phyloP scores from a whole-genome alignment of 2,329 filamentous ascomycete species.

The Diplodia scrobiculata region DNA sequence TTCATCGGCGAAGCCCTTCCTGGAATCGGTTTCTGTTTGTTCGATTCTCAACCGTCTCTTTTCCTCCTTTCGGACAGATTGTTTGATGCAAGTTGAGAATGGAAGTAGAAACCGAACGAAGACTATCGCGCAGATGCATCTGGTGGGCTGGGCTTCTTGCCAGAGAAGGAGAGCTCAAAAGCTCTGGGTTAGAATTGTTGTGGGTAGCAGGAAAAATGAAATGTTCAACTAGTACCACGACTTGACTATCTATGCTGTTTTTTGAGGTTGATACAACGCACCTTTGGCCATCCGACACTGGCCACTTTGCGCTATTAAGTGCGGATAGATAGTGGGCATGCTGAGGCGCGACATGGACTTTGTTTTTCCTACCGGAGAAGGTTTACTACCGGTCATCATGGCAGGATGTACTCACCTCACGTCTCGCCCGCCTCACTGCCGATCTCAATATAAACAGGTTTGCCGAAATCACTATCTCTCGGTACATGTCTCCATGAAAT shows the following conservation, averaged over 20 bases:
- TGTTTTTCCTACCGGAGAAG: too few relatives aligned
- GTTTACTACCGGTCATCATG: too few relatives aligned
- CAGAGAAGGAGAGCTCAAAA: slow-evolving; percentile 19
- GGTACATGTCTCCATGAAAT: neutral
- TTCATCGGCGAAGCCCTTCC: slow-evolving; percentile 25
- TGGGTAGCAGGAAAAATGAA: slow-evolving; percentile 16
- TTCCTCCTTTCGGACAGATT: neutral
- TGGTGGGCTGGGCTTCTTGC: slow-evolving; percentile 24
- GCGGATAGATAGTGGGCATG: too few relatives aligned
- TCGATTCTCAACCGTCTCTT: neutral
- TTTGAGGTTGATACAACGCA: neutral
- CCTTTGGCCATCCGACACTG: neutral
- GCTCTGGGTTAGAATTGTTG: slow-evolving; percentile 8
- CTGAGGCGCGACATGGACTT: too few relatives aligned
- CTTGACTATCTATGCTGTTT: neutral
- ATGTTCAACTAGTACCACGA: neutral
- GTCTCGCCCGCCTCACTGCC: neutral
- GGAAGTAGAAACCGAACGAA: neutral
- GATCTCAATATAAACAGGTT: neutral
- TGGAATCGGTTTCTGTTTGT: neutral
- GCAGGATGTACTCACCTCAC: neutral
- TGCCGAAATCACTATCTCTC: neutral
- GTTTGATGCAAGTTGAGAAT: slow-evolving; percentile 2
- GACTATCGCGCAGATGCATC: slow-evolving; percentile 18
- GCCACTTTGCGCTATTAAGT: too few relatives aligned